Evolutionary conservation across 306 rosid species (phyloP), one percentile per base, ranked within the genome.

Genomic region (Oemleria cerasiformis): DNA sequence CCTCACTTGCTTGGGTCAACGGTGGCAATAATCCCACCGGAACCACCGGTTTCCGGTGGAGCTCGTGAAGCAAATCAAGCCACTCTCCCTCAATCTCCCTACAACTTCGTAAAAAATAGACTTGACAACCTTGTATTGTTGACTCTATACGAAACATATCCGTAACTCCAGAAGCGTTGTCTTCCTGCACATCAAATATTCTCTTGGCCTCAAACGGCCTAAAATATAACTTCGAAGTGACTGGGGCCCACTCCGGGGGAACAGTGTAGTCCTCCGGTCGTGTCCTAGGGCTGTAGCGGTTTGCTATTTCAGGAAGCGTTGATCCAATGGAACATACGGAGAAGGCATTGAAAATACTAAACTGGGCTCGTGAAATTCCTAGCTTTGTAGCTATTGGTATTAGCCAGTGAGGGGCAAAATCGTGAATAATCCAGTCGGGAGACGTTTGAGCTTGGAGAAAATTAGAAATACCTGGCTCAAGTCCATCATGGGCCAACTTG

Each of bases 401-500:
- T 6, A 81, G 0, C 85, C 82, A 81, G 41, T 81, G 17, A 2
- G 81, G 64, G 8, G 73, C 79, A 62, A 73, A 88, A 69, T 86
- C 91, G 48, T 48, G 71, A 75, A 88, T 75, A 55, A 88, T 73
- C 94, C 94, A 88, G 63, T 88, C 81, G 6, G 86, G 89, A 5
- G 21, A n/a, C n/a, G n/a, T 14, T 9, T 75, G 58, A 0, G 73
- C 19, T 72, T 70, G 39, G 2, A 86, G 78, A 38, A 88, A 65
- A 23, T 70, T 20, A 3, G 77, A 1, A 9, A 86, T 21, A 25
- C 84, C 57, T 1, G 65, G n/a, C 17, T 80, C 83, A 30, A 87
- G 90, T 42, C 63, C 62, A 64, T 87, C 87, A 16, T 55, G 78
- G 15, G 88, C 86, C 2, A 5, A 19, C 44, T 83, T 81, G 17